Percentiles rank a stretch among this genome's conserved stretches.
These are phyloP conservation scores for Pichia cabralensis DNA, from an alignment of 805 yeast genomes.

Conservation along the genomic window DNA sequence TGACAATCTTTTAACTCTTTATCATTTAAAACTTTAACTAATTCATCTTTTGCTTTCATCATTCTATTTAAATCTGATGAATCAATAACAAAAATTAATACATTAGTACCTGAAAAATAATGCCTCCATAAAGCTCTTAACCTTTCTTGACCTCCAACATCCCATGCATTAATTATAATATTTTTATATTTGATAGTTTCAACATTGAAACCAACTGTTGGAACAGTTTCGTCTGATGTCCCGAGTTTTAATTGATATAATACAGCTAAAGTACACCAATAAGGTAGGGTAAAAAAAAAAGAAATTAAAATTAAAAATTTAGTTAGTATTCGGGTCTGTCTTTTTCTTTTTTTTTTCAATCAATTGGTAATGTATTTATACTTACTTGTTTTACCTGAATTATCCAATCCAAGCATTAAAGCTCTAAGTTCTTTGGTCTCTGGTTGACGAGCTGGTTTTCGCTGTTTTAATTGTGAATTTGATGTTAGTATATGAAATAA, in stretches of 20 bases:
- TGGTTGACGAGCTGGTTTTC: too few relatives aligned
- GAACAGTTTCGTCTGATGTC: constrained; percentile 91
- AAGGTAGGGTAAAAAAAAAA: too few relatives aligned
- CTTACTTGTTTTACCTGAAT: constrained; percentile 98
- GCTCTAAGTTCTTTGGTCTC: constrained; percentile 98
- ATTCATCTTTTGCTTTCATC: constrained; percentile 94
- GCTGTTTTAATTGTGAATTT: too few relatives aligned
- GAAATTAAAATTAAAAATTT: too few relatives aligned
- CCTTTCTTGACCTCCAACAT: constrained; percentile 99
- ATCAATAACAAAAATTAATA: constrained; percentile 95
- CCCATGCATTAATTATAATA: constrained; percentile 96
- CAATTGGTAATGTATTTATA: too few relatives aligned
- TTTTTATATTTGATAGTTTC: constrained; percentile 96
- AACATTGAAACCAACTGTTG: constrained; percentile 95
- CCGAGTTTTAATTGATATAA: constrained; percentile 90
- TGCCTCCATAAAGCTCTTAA: constrained; percentile 99
- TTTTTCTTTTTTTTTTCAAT: too few relatives aligned
- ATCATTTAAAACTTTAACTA: constrained; percentile 96
- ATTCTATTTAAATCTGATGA: constrained; percentile 97
- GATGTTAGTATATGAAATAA: too few relatives aligned
- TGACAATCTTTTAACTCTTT: constrained; percentile 96
- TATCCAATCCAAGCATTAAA: constrained; percentile 96
- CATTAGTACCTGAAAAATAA: constrained; percentile 97
- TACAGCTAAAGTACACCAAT: too few relatives aligned
- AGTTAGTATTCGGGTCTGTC: too few relatives aligned